Conservation (phyloP, 2,329 filamentous ascomycete genomes). For the Microsporum ferrugineum region DNA sequence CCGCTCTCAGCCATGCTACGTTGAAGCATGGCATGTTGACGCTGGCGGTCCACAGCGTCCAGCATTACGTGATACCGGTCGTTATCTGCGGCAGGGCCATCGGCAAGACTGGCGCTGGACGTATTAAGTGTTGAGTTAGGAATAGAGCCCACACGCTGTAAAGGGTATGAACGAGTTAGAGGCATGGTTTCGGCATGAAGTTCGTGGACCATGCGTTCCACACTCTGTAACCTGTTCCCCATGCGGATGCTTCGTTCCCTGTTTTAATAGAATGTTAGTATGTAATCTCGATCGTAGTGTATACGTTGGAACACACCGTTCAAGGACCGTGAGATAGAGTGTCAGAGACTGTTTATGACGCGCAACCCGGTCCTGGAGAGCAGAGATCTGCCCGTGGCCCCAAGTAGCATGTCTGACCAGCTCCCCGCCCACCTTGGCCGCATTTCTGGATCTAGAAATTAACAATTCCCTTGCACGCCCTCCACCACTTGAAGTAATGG, state of each 20-base stretch:
- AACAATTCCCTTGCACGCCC: not conserved
- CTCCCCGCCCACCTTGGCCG: not conserved
- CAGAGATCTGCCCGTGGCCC: conserved; percentile 9
- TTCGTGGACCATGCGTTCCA: not conserved
- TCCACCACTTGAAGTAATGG: not conserved
- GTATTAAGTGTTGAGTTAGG: not conserved
- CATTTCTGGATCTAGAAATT: conserved; percentile 1
- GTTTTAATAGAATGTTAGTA: not conserved
- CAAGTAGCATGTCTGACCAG: conserved; percentile 5
- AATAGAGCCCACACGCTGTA: not conserved
- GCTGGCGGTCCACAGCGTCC: conserved; percentile 8
- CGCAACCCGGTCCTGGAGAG: conserved; percentile 11
- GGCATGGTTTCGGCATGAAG: not conserved
- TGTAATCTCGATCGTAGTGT: not conserved
- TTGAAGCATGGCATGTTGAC: conserved; percentile 11
- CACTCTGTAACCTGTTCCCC: not conserved
- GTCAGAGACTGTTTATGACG: conserved; percentile 12
- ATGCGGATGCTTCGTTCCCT: not conserved
- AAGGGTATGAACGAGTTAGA: not conserved
- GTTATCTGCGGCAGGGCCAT: not conserved
- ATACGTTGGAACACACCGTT: conserved; percentile 9
- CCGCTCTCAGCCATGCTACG: conserved; percentile 3
- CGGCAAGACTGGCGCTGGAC: not conserved
- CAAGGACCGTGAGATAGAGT: conserved; percentile 13
- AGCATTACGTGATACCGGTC: conserved; percentile 13